Evolutionary conservation across 768 basidiomycete species (phyloP), one percentile per base, ranked within the genome.

Genomic region (Naganishia antarctica): DNA sequence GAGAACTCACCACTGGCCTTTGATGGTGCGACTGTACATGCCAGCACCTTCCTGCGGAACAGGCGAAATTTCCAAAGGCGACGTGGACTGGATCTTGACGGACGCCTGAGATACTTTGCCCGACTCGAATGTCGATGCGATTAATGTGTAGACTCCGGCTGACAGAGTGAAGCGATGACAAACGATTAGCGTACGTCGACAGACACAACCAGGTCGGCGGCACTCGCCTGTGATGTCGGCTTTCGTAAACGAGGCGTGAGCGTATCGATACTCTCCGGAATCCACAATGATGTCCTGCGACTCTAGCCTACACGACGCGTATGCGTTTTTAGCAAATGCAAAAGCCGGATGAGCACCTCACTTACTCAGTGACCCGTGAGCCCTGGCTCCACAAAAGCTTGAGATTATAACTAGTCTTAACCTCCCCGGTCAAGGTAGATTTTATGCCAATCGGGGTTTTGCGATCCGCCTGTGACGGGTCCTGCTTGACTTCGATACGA

Each of bases 21-120:
- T 82, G 1, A 87, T 69, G 0, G 81, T 72, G 69, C 88, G 87
- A 23, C 78, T 78, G 73, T 87, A 94, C 91, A 96, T 90, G 0
- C 92, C 93, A 0, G 91, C 90, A 0, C 91, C 92, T 78, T 98
- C 94, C 63, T 86, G 84, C 0, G 86, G 84, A 25, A 96, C 87
- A 0, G 84, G 69, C 51, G 79, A 79, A 25, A 96, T 66, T 18
- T 86, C 84, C 58, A 92, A 81, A 0, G 83, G 81, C 0, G 71
- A 47, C 0, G 85, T 83, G 62, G 87, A 84, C 53, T 88, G 84
- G 2, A 90, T 77, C 25, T 80, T 81, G 26, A 96, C 75, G 0
- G 80, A 81, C 76, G 86, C 94, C 9, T 81, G 67, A 2, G 89
- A 90, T 4, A 81, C 80, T 63, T 88, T 83, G 13, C 78, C 79